Evolutionary conservation across 805 yeast genomes (phyloP).

Genomic region (Pichia gijzeniarum): DNA sequence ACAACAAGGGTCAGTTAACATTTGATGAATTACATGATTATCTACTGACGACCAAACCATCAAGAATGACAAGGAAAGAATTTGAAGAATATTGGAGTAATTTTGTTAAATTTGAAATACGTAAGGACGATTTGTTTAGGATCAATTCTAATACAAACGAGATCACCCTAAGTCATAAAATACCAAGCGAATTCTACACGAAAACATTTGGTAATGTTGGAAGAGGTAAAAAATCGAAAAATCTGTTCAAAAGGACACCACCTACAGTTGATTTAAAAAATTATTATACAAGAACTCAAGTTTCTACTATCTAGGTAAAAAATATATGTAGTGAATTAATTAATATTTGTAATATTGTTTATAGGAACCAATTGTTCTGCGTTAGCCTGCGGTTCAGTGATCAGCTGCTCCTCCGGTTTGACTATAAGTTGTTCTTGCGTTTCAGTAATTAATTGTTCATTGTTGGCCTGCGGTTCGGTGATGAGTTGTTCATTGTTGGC

Average conservation of each 20-base stretch:
- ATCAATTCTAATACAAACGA: conserved; percentile 45
- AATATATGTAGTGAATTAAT: too few species aligned
- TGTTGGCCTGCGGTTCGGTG: too few species aligned
- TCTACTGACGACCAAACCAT: conserved; percentile 51
- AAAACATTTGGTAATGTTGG: conserved; percentile 7
- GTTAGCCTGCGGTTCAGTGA: neutral
- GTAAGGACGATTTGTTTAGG: conserved; percentile 47
- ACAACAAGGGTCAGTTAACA: conserved; percentile 54
- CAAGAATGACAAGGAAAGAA: conserved; percentile 49
- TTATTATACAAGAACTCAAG: conserved; percentile 1
- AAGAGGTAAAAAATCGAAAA: conserved; percentile 8
- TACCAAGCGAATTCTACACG: conserved; percentile 13
- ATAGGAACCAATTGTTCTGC: neutral
- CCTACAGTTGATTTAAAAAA: conserved; percentile 8
- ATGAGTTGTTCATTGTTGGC: too few species aligned
- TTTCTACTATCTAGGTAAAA: neutral
- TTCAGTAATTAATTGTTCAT: too few species aligned
- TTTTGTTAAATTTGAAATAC: conserved; percentile 23
- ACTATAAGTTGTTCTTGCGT: too few species aligned
- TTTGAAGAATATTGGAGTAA: conserved; percentile 74
- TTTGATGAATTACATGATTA: conserved; percentile 63
- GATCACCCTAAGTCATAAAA: conserved; percentile 44
- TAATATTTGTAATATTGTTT: too few species aligned
- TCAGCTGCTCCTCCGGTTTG: too few species aligned
- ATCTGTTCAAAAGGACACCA: conserved; percentile 10